A percentile compares a stretch with the other conserved stretches of the same genome.
phyloP scores from a whole-genome alignment of 225 moss, liverwort and hornwort genomes.

The Pseudisothecium myosuroides region DNA sequence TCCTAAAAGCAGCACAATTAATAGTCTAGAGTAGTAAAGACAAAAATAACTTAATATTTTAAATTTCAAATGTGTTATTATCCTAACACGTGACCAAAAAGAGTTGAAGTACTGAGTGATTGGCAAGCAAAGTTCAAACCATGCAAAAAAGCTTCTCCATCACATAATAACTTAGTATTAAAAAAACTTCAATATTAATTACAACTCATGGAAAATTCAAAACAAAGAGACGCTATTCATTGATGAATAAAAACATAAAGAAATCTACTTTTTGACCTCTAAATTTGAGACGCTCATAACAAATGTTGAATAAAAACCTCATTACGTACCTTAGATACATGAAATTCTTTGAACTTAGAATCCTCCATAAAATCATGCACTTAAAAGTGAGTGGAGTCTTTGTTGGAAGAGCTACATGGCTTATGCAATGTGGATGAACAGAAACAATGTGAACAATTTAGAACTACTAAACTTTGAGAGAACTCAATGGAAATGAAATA shows the following conservation, averaged over 20 bases:
- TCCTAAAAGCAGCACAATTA: too few relatives aligned
- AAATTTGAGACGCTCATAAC: background rate
- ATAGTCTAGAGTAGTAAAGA: too few relatives aligned
- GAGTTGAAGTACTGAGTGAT: background rate
- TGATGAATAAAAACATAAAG: background rate
- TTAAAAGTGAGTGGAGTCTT: background rate
- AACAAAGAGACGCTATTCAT: fast-evolving
- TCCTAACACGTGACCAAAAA: background rate
- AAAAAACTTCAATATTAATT: background rate
- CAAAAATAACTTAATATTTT: background rate
- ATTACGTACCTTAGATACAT: background rate
- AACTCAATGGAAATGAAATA: background rate
- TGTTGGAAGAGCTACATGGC: fast-evolving
- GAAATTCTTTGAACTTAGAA: background rate
- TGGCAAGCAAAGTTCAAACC: background rate
- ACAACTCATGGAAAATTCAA: background rate
- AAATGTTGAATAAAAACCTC: too few relatives aligned
- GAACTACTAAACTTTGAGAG: too few relatives aligned
- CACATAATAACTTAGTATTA: background rate
- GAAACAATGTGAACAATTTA: background rate
- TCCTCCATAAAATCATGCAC: background rate
- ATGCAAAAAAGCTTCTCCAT: background rate
- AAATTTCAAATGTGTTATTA: too few relatives aligned
- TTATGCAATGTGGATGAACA: background rate
- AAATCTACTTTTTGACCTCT: background rate